A percentile compares a stretch with the other conserved stretches of the same genome.
These are phyloP conservation scores for Aphelidium insulamus DNA, from an alignment of 371 early-diverging fungal genomes.

Conservation along the genomic window DNA sequence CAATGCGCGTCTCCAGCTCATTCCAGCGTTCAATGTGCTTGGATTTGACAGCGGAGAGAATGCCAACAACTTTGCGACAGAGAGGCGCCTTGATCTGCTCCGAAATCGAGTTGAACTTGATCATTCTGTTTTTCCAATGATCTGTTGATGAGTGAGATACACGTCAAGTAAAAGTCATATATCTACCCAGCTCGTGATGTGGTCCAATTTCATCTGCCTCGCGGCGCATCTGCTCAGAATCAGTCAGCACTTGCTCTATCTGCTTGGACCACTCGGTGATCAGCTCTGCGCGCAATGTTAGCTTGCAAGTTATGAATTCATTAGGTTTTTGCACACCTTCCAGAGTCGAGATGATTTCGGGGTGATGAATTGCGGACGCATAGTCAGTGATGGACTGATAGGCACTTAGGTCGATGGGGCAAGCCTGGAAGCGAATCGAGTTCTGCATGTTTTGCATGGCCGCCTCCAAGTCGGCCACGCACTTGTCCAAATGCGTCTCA, in stretches of 20 bases:
- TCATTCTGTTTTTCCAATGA: conserved; percentile 39
- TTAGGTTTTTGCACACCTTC: conserved; percentile 13
- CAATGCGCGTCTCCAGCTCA: conserved; percentile 30
- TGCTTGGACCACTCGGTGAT: conserved; percentile 38
- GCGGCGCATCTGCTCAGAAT: conserved; percentile 35
- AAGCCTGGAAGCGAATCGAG: conserved; percentile 20
- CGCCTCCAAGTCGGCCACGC: conserved; percentile 24
- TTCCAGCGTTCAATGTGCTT: conserved; percentile 26
- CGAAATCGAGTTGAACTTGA: conserved; percentile 35
- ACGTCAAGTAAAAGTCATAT: no score
- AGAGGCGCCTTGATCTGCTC: conserved; percentile 25
- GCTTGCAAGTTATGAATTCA: not conserved
- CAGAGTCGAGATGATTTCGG: conserved; percentile 21
- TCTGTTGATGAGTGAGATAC: no score
- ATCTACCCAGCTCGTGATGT: conserved; percentile 32
- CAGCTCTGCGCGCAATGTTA: conserved; percentile 5
- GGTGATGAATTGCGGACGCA: conserved; percentile 21
- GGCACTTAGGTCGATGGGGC: conserved; percentile 20
- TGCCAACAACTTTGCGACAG: conserved; percentile 34
- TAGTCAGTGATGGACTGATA: conserved; percentile 23
- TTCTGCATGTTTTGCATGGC: conserved; percentile 30
- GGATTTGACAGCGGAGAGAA: conserved; percentile 25
- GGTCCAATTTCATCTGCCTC: conserved; percentile 41
- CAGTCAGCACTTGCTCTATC: conserved; percentile 33
- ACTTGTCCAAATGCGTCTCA: conserved; percentile 22